Evolutionary conservation across 352 stramenopile species (phyloP).

Genomic region (Globisporangium nagaii): DNA sequence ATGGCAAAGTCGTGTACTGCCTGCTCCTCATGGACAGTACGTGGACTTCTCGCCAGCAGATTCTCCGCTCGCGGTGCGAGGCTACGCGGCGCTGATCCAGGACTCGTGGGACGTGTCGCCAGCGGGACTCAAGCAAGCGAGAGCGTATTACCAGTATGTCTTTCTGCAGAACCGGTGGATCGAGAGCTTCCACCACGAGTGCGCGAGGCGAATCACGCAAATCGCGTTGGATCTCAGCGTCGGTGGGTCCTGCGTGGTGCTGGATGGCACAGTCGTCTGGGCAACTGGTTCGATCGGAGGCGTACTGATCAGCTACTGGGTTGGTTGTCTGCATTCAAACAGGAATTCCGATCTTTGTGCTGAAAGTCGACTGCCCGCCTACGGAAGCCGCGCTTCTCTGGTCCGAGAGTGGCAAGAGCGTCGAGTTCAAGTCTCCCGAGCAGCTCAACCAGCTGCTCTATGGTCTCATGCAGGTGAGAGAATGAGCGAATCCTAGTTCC

Average conservation of each 20-base stretch:
- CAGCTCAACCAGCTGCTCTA: slow-evolving; percentile 28
- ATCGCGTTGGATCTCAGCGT: slow-evolving; percentile 3
- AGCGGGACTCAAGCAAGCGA: slow-evolving; percentile 50
- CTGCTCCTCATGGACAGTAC: too few species aligned
- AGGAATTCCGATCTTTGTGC: slow-evolving; percentile 74
- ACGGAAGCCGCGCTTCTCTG: slow-evolving; percentile 29
- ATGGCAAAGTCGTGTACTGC: neutral
- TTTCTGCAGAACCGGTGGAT: slow-evolving; percentile 66
- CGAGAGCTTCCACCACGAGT: slow-evolving; percentile 44
- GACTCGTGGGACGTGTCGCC: slow-evolving; percentile 22
- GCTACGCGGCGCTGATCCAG: slow-evolving; percentile 49
- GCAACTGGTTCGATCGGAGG: too few species aligned
- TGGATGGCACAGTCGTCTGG: too few species aligned
- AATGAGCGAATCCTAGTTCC: neutral
- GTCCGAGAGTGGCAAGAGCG: slow-evolving; percentile 15
- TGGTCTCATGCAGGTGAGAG: slow-evolving; percentile 45
- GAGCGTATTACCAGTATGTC: slow-evolving; percentile 64
- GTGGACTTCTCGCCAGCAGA: slow-evolving; percentile 19
- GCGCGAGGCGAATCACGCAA: slow-evolving; percentile 38
- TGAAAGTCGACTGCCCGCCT: slow-evolving; percentile 41
- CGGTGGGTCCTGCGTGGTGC: too few species aligned
- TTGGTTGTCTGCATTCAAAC: neutral
- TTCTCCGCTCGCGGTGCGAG: slow-evolving; percentile 30
- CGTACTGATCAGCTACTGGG: neutral
- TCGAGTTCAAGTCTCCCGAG: slow-evolving; percentile 35